Conservation (phyloP, 768 basidiomycete genomes). For the Mycena alexandri region DNA sequence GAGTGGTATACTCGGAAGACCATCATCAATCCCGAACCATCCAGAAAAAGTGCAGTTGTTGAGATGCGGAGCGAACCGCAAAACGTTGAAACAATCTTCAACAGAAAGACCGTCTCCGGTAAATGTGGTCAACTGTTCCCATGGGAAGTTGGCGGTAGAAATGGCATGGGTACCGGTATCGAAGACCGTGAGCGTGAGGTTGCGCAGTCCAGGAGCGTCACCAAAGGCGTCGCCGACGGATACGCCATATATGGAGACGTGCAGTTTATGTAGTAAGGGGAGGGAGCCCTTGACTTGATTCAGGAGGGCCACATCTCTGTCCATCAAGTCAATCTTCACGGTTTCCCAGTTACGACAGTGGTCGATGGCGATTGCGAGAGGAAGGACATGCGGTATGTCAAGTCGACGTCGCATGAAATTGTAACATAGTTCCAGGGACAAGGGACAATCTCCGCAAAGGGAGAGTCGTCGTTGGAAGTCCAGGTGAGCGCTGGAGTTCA, state of each 20-base stretch:
- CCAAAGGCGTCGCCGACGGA: not conserved
- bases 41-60: slow-evolving; percentile 1
- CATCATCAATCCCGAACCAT: slow-evolving; percentile 4
- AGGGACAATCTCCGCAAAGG: not conserved
- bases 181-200: not conserved
- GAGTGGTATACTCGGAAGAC: not conserved
- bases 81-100: slow-evolving; percentile 5
- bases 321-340: slow-evolving; percentile 9
- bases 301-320: not conserved
- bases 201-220: not conserved
- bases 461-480: not conserved
- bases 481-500: not conserved
- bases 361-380: not conserved
- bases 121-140: slow-evolving; percentile 2
- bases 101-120: not conserved
- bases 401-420: not conserved
- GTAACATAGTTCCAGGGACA: slow-evolving; percentile 4
- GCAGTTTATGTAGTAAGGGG: not conserved
- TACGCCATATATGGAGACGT: not conserved
- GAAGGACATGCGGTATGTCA: not conserved
- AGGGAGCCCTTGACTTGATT: not conserved
- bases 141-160: not conserved
- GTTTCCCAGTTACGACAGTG: slow-evolving; percentile 9
- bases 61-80: not conserved
- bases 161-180: not conserved